A percentile compares a stretch with the other conserved stretches of the same genome.
These are phyloP conservation scores for Paraleonurus japonicus DNA, from an alignment of 257 asterid genomes.

Conservation along the genomic window DNA sequence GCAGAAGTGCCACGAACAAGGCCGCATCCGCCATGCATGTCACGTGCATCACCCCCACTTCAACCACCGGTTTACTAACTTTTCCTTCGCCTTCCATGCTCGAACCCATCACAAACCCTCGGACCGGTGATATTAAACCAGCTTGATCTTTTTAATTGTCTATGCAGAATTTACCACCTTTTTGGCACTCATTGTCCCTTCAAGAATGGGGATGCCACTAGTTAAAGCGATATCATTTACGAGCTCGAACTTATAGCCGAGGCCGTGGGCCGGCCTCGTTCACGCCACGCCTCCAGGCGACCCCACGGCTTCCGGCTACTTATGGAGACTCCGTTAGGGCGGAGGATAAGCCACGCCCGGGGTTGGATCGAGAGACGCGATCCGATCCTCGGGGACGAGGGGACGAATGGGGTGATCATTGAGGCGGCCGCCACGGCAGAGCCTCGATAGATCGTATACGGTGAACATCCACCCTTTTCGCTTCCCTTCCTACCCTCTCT, in stretches of 20 bases:
- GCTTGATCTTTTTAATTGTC: constrained; percentile 42
- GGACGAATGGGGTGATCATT: constrained; percentile 88
- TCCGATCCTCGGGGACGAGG: constrained; percentile 77
- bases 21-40: constrained; percentile 87
- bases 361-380: constrained; percentile 78
- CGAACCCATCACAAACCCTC: constrained; percentile 80
- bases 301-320: constrained; percentile 99
- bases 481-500: constrained; percentile 54
- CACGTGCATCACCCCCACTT: constrained; percentile 77
- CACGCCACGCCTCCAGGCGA: constrained; percentile 92
- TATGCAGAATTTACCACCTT: constrained; percentile 67
- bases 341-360: constrained; percentile 87
- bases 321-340: constrained; percentile 66
- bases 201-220: constrained; percentile 63
- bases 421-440: constrained; percentile 93
- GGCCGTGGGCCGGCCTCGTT: constrained; percentile 60
- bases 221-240: constrained; percentile 53
- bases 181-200: constrained; percentile 65
- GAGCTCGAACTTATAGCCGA: constrained; percentile 82
- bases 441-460: constrained; percentile 79
- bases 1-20: constrained; percentile 76
- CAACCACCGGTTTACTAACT: constrained; percentile 57
- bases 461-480: constrained; percentile 87
- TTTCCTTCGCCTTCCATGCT: constrained; percentile 81
- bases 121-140: constrained; percentile 28